Conservation (phyloP, 345 rosid genomes). For the Eucalyptus leucophloia region DNA sequence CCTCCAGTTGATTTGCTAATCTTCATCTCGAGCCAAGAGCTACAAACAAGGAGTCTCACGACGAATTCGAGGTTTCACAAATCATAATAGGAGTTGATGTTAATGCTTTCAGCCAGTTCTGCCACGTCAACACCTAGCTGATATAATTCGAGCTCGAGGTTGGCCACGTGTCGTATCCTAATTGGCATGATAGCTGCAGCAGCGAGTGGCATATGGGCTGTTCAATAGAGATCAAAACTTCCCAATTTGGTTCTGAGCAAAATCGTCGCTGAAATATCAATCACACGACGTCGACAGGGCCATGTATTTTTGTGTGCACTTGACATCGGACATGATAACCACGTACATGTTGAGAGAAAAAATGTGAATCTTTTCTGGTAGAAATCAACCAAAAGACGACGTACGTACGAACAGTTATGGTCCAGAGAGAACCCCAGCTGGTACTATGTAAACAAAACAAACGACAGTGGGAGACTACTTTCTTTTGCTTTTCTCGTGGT, state of each 20-base stretch:
- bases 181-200: background rate
- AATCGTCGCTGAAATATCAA: background rate
- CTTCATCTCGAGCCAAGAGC: background rate
- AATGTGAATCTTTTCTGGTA: background rate
- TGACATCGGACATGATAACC: background rate
- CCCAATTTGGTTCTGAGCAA: background rate
- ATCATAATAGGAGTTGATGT: too few species aligned
- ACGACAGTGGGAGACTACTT: background rate
- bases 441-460: background rate
- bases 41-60: background rate
- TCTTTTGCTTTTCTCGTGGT: background rate
- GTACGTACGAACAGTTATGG: background rate
- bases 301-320: background rate
- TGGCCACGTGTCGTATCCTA: background rate
- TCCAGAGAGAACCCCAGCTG: background rate
- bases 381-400: background rate
- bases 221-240: background rate
- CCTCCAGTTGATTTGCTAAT: background rate
- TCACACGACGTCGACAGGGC: background rate
- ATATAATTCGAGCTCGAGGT: background rate
- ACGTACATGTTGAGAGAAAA: background rate
- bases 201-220: background rate
- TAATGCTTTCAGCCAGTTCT: background rate
- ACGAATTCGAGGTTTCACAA: background rate
- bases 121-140: background rate